Percentiles rank a stretch among this genome's conserved stretches.
These are phyloP conservation scores for Chaetoscypha palmicola DNA, from an alignment of 2,329 filamentous ascomycete species.

Conservation along the genomic window DNA sequence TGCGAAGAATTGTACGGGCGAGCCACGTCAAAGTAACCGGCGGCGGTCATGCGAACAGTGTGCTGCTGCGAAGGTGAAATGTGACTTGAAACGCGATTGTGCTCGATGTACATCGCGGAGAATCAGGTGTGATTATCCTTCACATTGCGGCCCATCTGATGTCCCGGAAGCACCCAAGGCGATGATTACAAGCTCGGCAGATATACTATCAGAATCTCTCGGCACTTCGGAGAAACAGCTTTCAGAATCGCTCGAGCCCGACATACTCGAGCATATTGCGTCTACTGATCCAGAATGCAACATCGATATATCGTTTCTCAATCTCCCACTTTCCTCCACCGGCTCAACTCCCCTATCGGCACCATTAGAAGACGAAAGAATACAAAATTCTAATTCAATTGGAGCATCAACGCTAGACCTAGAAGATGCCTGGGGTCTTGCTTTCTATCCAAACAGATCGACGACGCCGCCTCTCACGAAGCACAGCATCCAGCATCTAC, in stretches of 20 bases:
- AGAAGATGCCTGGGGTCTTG: neutral
- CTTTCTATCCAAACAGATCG: neutral
- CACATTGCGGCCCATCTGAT: neutral
- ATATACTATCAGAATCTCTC: neutral
- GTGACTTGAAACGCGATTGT: neutral
- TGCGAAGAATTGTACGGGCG: conserved; percentile 8
- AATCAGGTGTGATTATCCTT: neutral
- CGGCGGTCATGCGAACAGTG: neutral
- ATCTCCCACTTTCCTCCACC: neutral
- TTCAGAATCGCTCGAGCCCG: neutral
- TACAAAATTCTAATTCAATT: neutral
- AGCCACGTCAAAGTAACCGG: neutral
- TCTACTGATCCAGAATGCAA: neutral
- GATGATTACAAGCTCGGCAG: too few species aligned
- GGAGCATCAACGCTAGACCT: neutral
- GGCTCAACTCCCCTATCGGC: neutral
- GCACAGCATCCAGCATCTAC: conserved; percentile 31
- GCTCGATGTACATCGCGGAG: neutral
- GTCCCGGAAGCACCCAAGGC: too few species aligned
- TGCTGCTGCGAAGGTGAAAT: conserved; percentile 1
- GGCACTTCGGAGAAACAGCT: neutral
- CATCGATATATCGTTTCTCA: neutral
- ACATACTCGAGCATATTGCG: neutral
- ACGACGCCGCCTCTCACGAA: conserved; percentile 1
- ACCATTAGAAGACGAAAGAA: neutral